Percentiles rank a stretch among this genome's conserved stretches.
phyloP scores from a whole-genome alignment of 2,329 filamentous ascomycete genomes.

The Didymella sp. region DNA sequence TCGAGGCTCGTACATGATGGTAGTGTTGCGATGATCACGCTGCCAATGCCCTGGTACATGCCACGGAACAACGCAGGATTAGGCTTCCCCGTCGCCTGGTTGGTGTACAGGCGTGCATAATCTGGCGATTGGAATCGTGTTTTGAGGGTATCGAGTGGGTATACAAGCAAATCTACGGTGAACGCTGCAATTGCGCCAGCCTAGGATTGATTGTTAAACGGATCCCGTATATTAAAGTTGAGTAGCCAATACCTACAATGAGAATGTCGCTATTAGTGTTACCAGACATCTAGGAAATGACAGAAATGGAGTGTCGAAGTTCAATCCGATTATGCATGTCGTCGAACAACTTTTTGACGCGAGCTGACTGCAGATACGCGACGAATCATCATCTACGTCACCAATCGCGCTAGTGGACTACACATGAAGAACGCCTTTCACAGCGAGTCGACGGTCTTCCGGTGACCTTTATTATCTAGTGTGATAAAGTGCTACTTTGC shows the following conservation, averaged over 20 bases:
- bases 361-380: constrained; percentile 11
- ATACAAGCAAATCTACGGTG: constrained; percentile 83
- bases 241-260: constrained; percentile 56
- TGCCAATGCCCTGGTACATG: constrained; percentile 86
- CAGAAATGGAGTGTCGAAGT: background rate
- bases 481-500: background rate
- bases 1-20: constrained; percentile 68
- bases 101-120: constrained; percentile 71
- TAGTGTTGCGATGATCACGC: constrained; percentile 83
- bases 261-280: constrained; percentile 63
- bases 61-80: constrained; percentile 70
- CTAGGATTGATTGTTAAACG: constrained; percentile 54
- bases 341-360: constrained; percentile 8
- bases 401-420: constrained; percentile 6
- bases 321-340: constrained; percentile 9
- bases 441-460: constrained; percentile 3
- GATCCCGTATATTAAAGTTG: background rate
- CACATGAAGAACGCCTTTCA: constrained; percentile 11
- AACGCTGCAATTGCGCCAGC: constrained; percentile 86
- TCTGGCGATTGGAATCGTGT: constrained; percentile 82
- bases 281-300: constrained; percentile 38
- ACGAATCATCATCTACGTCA: constrained; percentile 30
- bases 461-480: constrained; percentile 2
- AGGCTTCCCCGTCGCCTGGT: constrained; percentile 62
- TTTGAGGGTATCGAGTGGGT: constrained; percentile 89